Percentiles rank a stretch among this genome's conserved stretches.
Conservation (phyloP, 2,329 filamentous ascomycete genomes). For the Aureobasidium mangrovei region DNA sequence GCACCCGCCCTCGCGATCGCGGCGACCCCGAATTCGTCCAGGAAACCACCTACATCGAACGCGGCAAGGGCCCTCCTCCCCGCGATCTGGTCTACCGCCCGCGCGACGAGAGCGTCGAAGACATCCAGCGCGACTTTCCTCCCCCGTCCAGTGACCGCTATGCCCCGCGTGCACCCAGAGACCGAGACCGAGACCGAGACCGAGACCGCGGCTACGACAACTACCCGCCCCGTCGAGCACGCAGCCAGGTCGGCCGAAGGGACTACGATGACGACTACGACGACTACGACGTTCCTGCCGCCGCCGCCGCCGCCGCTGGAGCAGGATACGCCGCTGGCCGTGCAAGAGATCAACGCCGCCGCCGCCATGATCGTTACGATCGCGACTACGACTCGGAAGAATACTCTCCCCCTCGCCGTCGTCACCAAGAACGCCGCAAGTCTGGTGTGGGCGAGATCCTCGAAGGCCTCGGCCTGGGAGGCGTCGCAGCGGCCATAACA, state of each 20-base stretch:
- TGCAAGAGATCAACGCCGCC: constrained; percentile 29
- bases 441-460: constrained; percentile 54
- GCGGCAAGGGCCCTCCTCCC: constrained; percentile 33
- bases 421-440: constrained; percentile 40
- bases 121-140: constrained; percentile 76
- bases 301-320: constrained; percentile 32
- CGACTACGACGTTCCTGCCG: constrained; percentile 35
- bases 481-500: constrained; percentile 41
- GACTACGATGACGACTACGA: constrained; percentile 53
- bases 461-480: constrained; percentile 50
- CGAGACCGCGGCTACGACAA: constrained; percentile 33
- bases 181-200: no score
- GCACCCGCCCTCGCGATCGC: constrained; percentile 35
- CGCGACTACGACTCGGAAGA: constrained; percentile 36
- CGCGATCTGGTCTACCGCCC: constrained; percentile 44
- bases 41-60: constrained; percentile 42
- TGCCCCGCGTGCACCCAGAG: constrained; percentile 17
- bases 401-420: constrained; percentile 31
- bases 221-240: constrained; percentile 47
- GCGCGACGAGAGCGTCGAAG: constrained; percentile 75
- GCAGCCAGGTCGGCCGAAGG: constrained; percentile 47
- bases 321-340: constrained; percentile 30
- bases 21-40: constrained; percentile 44
- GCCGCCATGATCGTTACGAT: constrained; percentile 37
- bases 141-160: constrained; percentile 45